Evolutionary conservation across 345 rosid species (phyloP).

Genomic region (Streptanthus diversifolius): DNA sequence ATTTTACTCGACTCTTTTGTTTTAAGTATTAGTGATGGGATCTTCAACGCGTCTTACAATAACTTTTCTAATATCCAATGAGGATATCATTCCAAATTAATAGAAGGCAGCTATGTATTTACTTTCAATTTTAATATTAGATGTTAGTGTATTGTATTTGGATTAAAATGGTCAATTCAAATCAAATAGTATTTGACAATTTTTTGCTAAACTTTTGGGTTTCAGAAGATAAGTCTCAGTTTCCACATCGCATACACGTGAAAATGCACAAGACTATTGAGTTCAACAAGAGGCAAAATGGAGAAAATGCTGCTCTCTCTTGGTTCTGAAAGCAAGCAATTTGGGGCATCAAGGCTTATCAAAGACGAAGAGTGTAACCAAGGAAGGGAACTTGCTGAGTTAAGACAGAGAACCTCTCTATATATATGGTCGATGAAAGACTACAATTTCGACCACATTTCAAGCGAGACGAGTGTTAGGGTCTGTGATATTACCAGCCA

Average conservation of each 20-base stretch:
- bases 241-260: background rate
- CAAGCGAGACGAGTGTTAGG: conserved; percentile 7
- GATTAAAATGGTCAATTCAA: background rate
- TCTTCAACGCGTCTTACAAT: background rate
- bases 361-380: conserved; percentile 14
- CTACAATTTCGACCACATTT: conserved; percentile 19
- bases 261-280: background rate
- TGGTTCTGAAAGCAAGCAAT: conserved; percentile 25
- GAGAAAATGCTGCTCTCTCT: conserved; percentile 14
- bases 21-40: background rate
- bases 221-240: background rate
- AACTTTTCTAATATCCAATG: background rate
- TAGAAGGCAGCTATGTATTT: background rate
- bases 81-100: background rate
- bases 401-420: conserved; percentile 21
- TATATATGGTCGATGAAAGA: conserved; percentile 11
- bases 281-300: conserved; percentile 16
- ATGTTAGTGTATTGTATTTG: background rate
- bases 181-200: background rate
- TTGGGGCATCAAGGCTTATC: conserved; percentile 18
- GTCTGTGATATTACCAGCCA: conserved; percentile 35
- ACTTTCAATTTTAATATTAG: background rate
- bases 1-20: background rate
- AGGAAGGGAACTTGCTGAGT: conserved; percentile 11
- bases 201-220: background rate